Evolutionary conservation across 2,329 filamentous ascomycete species (phyloP).

Genomic region (Aspergillus nomiae): DNA sequence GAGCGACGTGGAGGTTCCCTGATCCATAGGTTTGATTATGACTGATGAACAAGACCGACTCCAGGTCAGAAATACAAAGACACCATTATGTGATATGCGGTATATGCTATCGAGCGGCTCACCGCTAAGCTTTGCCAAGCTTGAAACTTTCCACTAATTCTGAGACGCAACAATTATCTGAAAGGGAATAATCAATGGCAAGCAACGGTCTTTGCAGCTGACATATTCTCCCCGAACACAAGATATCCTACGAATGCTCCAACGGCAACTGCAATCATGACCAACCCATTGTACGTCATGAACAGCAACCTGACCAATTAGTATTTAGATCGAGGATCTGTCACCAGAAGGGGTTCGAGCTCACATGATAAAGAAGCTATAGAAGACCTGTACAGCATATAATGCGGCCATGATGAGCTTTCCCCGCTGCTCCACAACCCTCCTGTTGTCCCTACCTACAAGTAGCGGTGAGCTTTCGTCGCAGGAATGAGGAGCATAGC

Average conservation of each 20-base stretch:
- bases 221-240: conserved; percentile 70
- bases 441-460: conserved; percentile 70
- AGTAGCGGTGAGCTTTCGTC: conserved; percentile 70
- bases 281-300: conserved; percentile 99
- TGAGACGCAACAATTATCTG: not conserved
- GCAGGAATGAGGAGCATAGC: conserved; percentile 21
- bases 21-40: conserved; percentile 13
- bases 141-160: not conserved
- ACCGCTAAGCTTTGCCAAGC: not conserved
- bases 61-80: not conserved
- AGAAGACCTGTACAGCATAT: conserved; percentile 94
- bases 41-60: not conserved
- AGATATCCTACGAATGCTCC: conserved; percentile 90
- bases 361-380: conserved; percentile 99
- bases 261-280: conserved; percentile 88
- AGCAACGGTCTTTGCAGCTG: conserved; percentile 80
- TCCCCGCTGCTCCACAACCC: conserved; percentile 63
- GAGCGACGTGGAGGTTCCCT: conserved; percentile 55
- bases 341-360: conserved; percentile 42
- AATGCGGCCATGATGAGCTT: conserved; percentile 79
- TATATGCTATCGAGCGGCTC: not conserved
- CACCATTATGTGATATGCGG: conserved; percentile 3
- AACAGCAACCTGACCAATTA: conserved; percentile 75
- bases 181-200: conserved; percentile 67
- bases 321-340: conserved; percentile 1